Evolutionary conservation across 345 rosid genomes (phyloP), one percentile per base, ranked within the genome.

Genomic region (Arabis hirsuta): DNA sequence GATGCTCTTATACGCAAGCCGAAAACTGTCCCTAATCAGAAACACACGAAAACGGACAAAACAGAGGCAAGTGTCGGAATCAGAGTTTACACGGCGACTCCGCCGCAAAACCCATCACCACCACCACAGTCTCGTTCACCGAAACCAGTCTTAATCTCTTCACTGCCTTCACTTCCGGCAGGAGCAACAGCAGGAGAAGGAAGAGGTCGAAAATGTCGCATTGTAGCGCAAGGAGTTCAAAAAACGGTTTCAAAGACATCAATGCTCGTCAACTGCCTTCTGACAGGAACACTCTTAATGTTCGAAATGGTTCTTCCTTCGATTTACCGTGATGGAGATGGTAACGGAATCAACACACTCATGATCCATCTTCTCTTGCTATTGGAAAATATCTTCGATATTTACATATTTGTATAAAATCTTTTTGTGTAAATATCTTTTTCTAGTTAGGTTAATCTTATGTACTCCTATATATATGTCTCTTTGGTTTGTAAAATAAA

Each of bases 301-400:
- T 90, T 90, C 61, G 96, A 90, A 62, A 87, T 90, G 96, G 79
- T 90, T 52, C 87, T 90, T 7, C 90, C 92, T 0, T 84, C 96
- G 0, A 71, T 90, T 38, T 81, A 80, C 76, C 80, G 76, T 43
- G 78, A 70, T 22, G 93, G 93, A 20, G 82, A 81, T 32, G 87
- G 96, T 60, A 79, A 89, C 48, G 73, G 79, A 14, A 84, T 89
- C 46, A 74, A 78, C 78, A 78, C 86, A 2, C 69, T 84, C 0
- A 89, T 87, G 96, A 79, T 84, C n/a, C 80, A 76, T 66, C 67
- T 71, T 14, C 88, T 89, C 57, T 16, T 34, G n/a, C n/a, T n/a
- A n/a, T n/a, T n/a, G n/a, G n/a, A n/a, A n/a, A n/a, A n/a, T n/a
- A n/a, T n/a, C n/a, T n/a, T n/a, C n/a, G n/a, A n/a, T n/a, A n/a